Base-by-base conservation (phyloP, 106 monocot genomes). In the Dioscorea dumetorum region DNA sequence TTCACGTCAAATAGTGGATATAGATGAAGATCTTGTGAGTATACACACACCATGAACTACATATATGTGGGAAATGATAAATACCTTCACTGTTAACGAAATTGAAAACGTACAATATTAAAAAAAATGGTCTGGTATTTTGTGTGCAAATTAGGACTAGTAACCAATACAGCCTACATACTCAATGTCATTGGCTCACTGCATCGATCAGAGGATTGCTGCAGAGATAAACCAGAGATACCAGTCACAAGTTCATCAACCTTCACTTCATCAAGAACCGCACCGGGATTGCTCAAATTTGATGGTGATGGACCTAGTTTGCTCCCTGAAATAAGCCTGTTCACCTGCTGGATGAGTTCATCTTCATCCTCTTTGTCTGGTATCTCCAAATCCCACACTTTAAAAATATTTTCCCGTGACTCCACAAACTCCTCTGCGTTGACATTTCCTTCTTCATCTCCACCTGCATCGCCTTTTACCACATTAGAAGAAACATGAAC, bases 261-360 rank as follows among this genome's bases (percentile, higher is more conserved):
- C 2, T 35, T 76, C 51, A 35, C 72, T 34, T 71, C 48, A 59
- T 28, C 52, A 22, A 51, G 50, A 22, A 58, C 41, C 18, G n/a
- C 65, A 33, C 31, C 52, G n/a, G 77, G 20, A 19, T 70, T 58
- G 58, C 23, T 22, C 1, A 49, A 14, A 31, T 57, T 48, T 13
- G 2, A 53, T 5, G 21, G 19, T 1, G 15, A 17, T 15, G 41
- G 12, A 3, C 33, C 48, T 10, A 19, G 21, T 57, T 34, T 67
- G 18, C 24, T 74, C 1, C n/a, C 78, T 5, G 48, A 22, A 57
- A 83, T 41, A 64, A 72, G 23, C 31, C 72, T 76, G 51, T 79
- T 72, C 63, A 83, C 34, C 70, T 83, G 77, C 34, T 79, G 67
- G 64, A 79, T 69, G 22, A 83, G 75, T 59, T 67, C 79, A 61